A percentile compares a stretch with the other conserved stretches of the same genome.
Conservation (phyloP, 2,329 filamentous ascomycete species). For the Aspergillus clavatus region DNA sequence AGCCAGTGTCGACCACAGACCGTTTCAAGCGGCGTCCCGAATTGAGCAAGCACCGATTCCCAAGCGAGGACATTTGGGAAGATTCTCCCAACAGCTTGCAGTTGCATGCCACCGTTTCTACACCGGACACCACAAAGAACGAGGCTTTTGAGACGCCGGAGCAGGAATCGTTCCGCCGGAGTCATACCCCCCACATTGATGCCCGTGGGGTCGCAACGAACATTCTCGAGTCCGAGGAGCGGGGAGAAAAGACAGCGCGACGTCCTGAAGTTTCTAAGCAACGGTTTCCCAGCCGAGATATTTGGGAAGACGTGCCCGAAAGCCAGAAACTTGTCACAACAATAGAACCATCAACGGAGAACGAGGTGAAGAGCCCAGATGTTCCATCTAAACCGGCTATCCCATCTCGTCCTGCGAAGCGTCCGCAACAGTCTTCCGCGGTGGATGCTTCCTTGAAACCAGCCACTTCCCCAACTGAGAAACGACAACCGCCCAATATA, state of each 20-base stretch:
- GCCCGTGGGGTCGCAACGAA: slow-evolving; percentile 32
- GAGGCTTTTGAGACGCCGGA: slow-evolving; percentile 42
- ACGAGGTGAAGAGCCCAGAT: slow-evolving; percentile 42
- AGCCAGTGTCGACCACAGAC: slow-evolving; percentile 49
- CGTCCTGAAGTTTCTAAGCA: slow-evolving; percentile 55
- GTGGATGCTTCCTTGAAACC: slow-evolving; percentile 32
- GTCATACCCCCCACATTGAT: slow-evolving; percentile 37
- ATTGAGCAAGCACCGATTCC: slow-evolving; percentile 65
- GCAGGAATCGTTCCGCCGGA: slow-evolving; percentile 45
- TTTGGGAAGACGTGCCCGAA: slow-evolving; percentile 92
- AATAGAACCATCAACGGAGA: slow-evolving; percentile 49
- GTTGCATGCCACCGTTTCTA: slow-evolving; percentile 72
- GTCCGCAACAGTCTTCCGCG: slow-evolving; percentile 27
- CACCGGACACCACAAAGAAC: slow-evolving; percentile 60
- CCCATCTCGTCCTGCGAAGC: slow-evolving; percentile 33
- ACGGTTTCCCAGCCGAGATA: slow-evolving; percentile 84
- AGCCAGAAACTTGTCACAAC: slow-evolving; percentile 75
- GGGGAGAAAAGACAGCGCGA: slow-evolving; percentile 19
- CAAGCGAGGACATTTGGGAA: slow-evolving; percentile 96
- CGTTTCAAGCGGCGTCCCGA: slow-evolving; percentile 53
- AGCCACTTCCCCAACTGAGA: slow-evolving; percentile 45
- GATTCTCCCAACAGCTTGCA: slow-evolving; percentile 84
- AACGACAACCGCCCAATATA: slow-evolving; percentile 48
- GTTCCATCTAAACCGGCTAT: slow-evolving; percentile 31
- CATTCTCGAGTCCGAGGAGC: slow-evolving; percentile 30